Conservation (phyloP, 495 filamentous ascomycete species). For the Talaromyces proteolyticus region DNA sequence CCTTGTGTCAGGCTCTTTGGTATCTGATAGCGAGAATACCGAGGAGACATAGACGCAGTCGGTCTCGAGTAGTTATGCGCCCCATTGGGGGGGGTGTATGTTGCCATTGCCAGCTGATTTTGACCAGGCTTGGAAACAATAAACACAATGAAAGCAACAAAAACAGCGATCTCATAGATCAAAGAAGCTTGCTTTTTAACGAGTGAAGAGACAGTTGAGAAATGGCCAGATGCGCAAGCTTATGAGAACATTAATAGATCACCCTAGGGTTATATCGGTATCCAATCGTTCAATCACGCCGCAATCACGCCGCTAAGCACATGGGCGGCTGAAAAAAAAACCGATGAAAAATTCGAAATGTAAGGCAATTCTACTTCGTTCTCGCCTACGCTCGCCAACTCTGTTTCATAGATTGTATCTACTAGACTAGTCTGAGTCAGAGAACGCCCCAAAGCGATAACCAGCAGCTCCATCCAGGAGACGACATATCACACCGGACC, state of each 20-base stretch:
- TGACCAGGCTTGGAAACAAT: neutral
- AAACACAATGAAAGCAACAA: neutral
- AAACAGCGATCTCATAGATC: too few relatives aligned
- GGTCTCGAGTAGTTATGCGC: neutral
- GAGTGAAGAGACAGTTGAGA: neutral
- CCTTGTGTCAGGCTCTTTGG: slow-evolving; percentile 1
- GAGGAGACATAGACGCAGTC: neutral
- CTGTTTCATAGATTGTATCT: too few relatives aligned
- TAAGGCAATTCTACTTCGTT: too few relatives aligned
- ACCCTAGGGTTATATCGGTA: neutral
- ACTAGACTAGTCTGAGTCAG: neutral
- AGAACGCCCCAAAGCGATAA: too few relatives aligned
- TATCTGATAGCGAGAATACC: neutral
- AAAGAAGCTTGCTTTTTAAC: neutral
- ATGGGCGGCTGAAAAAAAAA: neutral
- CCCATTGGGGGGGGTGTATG: neutral
- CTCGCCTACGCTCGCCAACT: too few relatives aligned
- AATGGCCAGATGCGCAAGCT: neutral
- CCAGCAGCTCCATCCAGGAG: too few relatives aligned
- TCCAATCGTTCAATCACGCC: too few relatives aligned
- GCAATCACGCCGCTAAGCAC: too few relatives aligned
- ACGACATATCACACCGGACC: too few relatives aligned
- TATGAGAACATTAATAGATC: neutral
- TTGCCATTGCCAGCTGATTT: neutral
- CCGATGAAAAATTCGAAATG: neutral